phyloP scores from a whole-genome alignment of 2,329 filamentous ascomycete genomes.

The Fusarium irregulare region DNA sequence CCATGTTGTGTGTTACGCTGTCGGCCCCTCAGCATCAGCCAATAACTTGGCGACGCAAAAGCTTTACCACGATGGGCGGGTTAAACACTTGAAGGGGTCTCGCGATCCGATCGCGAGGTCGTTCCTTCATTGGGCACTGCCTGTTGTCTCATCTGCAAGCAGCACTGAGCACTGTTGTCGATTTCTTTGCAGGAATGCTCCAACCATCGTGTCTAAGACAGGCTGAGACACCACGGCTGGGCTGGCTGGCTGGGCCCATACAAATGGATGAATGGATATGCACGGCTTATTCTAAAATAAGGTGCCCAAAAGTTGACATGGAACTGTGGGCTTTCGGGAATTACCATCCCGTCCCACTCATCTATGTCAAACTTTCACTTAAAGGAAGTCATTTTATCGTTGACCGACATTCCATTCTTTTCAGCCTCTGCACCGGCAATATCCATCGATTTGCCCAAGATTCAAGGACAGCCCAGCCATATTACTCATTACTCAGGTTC shows the following conservation, averaged over 20 bases:
- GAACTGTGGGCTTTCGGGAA: slow-evolving; percentile 17
- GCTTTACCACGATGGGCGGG: slow-evolving; percentile 9
- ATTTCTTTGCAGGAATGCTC: slow-evolving; percentile 14
- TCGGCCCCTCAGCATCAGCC: slow-evolving; percentile 20
- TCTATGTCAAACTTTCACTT: slow-evolving; percentile 30
- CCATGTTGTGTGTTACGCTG: slow-evolving; percentile 36
- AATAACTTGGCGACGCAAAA: slow-evolving; percentile 2
- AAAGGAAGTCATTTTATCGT: background rate
- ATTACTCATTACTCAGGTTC: slow-evolving; percentile 9
- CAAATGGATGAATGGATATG: background rate
- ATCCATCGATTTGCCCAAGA: background rate
- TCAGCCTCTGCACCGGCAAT: slow-evolving; percentile 1
- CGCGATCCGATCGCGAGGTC: slow-evolving; percentile 26
- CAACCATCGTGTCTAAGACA: slow-evolving; percentile 7
- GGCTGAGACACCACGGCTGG: background rate
- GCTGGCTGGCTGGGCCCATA: slow-evolving; percentile 1
- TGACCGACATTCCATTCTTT: slow-evolving; percentile 36
- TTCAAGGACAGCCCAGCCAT: background rate
- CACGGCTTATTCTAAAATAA: slow-evolving; percentile 31
- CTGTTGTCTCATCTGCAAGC: slow-evolving; percentile 5
- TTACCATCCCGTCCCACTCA: slow-evolving; percentile 15
- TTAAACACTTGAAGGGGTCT: slow-evolving; percentile 2
- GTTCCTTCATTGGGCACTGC: background rate
- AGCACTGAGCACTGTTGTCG: slow-evolving; percentile 2
- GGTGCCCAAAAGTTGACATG: slow-evolving; percentile 1